Base-by-base conservation (phyloP, 805 yeast genomes). In the Candida insectorum region DNA sequence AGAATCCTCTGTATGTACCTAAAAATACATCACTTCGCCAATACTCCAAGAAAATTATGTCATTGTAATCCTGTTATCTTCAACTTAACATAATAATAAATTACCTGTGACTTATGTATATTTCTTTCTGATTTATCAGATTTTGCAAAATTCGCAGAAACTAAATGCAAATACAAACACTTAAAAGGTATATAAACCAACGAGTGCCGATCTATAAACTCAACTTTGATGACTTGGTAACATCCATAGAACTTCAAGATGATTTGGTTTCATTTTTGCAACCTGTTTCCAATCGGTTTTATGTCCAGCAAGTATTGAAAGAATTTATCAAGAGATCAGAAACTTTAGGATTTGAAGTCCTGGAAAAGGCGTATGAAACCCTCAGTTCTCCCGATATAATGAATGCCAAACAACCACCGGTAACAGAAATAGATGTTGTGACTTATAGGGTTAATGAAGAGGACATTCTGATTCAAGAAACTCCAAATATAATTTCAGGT, bases 401-500 rank as follows among this genome's bases (percentile, higher is more conserved):
- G 21, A 44, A 51, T 5, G 48, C 68, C 5, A 28, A 21, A 9
- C 68, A 62, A 20, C 34, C 60, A 22, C 42, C 41, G 1, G 65
- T 75, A 2, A 62, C 73, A 1, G 60, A 57, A 9, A 31, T 51
- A 3, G 78, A 73, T 38, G 34, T 51, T 3, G 40, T 71, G 5
- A 43, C 48, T n/a, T 71, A 70, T 36, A 46, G 51, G 8, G 39
- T 69, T 11, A 36, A 47, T 46, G 24, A 30, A 12, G 21, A 31
- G 6, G 15, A 21, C 9, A 49, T 65, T 2, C 44, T 45, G 5
- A 72, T 82, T 3, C 59, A 58, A 37, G 93, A 84, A 47, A 68
- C 76, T 0, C 91, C 89, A 0, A 64, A 70, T 34, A 41, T 83
- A 33, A 74, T 84, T 10, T 73, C 85, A 23, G 86, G 85, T 1